Evolutionary conservation across 208 protist species (phyloP), one percentile per base, ranked within the genome.

Genomic region (Zelonia costaricensis): DNA sequence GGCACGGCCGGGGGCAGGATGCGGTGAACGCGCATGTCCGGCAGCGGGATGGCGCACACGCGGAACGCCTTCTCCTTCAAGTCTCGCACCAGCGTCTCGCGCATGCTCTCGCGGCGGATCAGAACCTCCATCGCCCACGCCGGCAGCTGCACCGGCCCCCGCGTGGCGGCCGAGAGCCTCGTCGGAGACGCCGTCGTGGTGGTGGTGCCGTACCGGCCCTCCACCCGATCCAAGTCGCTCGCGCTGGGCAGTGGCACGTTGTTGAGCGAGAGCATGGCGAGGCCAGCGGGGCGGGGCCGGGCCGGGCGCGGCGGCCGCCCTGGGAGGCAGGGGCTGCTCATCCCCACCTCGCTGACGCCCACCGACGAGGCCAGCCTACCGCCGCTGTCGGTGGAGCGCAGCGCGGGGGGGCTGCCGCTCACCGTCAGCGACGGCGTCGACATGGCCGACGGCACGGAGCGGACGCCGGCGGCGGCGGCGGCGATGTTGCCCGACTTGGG

Each of bases 21-120:
- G 40, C 82, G 74, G 55, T 86, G 90, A 27, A 92, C 77, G 8
- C 89, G 89, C 44, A 51, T 65, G 59, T 92, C 89, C 0, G 89
- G 86, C 18, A 95, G 62, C 20, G 79, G 74, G 28, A 95, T 77
- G 46, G 57, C 46, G 51, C 75, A 80, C 35, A 84, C 65, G 39
- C 60, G 61, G 22, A 84, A 78, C 23, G 71, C 69, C 48, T 57
- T 53, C 46, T 84, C 77, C 60, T 84, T 79, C 23, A 86, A 38
- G 25, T 80, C 71, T 16, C 66, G 59, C 62, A 86, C 63, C 12
- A 86, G 69, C n/a, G 74, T 78, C 63, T 81, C 74, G 6, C 79
- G 74, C 75, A 86, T 81, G 47, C 69, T 74, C 63, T 84, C 78
- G 4, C 78, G 73, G 1, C 73, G 69, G 7, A 76, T 43, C 18